Base-by-base conservation (phyloP, 2,329 filamentous ascomycete genomes). In the Akanthomyces muscarius region DNA sequence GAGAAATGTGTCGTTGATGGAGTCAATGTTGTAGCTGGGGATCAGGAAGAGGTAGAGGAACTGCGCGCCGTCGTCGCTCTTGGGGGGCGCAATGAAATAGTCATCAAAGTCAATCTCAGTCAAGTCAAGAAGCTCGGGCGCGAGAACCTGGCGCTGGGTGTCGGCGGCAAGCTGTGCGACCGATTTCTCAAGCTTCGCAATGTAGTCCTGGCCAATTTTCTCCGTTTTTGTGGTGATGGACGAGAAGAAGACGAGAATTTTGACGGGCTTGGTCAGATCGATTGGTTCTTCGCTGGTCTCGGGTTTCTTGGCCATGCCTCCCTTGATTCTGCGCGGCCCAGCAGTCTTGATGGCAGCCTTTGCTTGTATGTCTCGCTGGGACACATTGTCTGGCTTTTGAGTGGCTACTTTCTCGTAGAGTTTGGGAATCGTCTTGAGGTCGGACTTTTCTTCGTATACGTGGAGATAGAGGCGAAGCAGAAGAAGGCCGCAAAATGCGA, bases 1-100 rank as follows among this genome's bases (percentile, higher is more conserved):
- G 28, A 98, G 80, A 73, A 98, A 93, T 18, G 86, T 94, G 71
- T 93, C 90, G 68, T 97, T 86, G 68, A 96, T 90, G 8, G 91
- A 94, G 71, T 97, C 94, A 70, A 97, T 97, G 71, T 98, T 96
- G 80, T 97, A 98, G 66, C 90, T 93, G 0, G 94, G 95, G 4
- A 97, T 76, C 44, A 98, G 78, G 61, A 98, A 82, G 45, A 96
- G 80, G 75, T 98, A 99, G 69, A 97, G 88, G 69, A 88, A 85
- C 65, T 88, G 86, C 3, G 83, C 76, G n/a, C 80, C 74, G 1
- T 78, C 73, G 30, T 78, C 73, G 5, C 78, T 71, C 72, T 90
- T 90, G 0, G 93, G 92, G 0, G 87, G 85, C 2, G 83, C 84
- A 63, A 96, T 86, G 72, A 98, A 98, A 75, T 89, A 97, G 71